Evolutionary conservation across 1,139 yeast species (phyloP), one percentile per base, ranked within the genome.

Genomic region (Meyerozyma guilliermondii): DNA sequence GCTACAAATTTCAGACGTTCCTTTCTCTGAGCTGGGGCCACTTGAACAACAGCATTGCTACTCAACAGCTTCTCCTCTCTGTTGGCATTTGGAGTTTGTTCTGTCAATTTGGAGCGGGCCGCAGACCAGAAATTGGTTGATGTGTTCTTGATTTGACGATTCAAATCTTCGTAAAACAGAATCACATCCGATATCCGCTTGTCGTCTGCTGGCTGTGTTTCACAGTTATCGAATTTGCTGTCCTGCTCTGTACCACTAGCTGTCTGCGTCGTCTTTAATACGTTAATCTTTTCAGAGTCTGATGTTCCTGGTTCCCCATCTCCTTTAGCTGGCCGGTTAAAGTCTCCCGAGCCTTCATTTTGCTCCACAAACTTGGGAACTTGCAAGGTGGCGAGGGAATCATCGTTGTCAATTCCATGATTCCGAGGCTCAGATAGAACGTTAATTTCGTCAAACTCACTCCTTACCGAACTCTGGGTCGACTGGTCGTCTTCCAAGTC

Each of bases 401-500:
- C 24, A 13, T 33, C 36, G 11, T 33, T 17, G 24, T 33, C 13
- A 17, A 13, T 10, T 7, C 8, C 36, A 13, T 11, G 11, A 9
- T 3, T 11, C 5, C 13, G 5, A 7, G 28, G 28, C 13, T 3
- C 24, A 18, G 24, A 9, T 14, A n/a, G 36, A 7, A 10, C 36
- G 13, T 10, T 14, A 22, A 8, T 7, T 8, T 22, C 29, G 27
- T 22, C 7, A 11, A 7, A 16, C 11, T 35, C 29, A 17, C 38
- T 22, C 18, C n/a, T 9, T 5, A 35, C 22, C 9, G 38, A 35
- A 11, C 38, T 37, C 17, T 23, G 27, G 23, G 39, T 37, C 4
- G 31, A 17, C 17, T 26, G 33, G 33, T 37, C 39, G 18, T 33
- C 36, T n/a, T 37, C 39, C 23, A 26, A 26, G 33, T 37, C 39